These are phyloP conservation scores for Starmerella bombi DNA, from an alignment of 805 yeast species.

Conservation along the genomic window DNA sequence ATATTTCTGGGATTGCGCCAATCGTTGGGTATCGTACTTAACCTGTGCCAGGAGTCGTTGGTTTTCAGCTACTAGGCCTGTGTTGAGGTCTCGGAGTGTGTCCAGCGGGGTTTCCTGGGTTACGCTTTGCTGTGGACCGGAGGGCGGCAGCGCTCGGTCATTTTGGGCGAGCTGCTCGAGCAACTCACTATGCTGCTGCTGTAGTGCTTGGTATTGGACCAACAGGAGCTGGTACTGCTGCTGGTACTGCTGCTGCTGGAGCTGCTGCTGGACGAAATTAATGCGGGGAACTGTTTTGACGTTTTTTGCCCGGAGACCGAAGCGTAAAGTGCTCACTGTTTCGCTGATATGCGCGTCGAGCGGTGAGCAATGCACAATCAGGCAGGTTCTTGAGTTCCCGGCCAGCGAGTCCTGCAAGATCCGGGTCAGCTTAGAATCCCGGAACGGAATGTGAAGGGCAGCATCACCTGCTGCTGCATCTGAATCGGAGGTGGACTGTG, in stretches of 20 bases:
- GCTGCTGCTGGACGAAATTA: slow-evolving; percentile 27
- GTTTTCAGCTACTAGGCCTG: slow-evolving; percentile 4
- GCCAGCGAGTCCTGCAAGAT: slow-evolving; percentile 69
- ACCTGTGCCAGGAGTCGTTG: slow-evolving; percentile 4
- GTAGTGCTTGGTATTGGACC: not conserved
- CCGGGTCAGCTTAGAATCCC: slow-evolving; percentile 68
- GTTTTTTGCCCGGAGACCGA: slow-evolving; percentile 59
- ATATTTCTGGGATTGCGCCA: not conserved
- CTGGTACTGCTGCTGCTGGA: not conserved
- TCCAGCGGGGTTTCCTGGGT: not conserved
- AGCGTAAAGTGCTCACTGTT: slow-evolving; percentile 57
- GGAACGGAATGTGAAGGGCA: slow-evolving; percentile 53
- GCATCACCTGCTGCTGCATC: not conserved
- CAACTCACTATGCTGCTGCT: not conserved
- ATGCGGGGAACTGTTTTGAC: slow-evolving; percentile 53
- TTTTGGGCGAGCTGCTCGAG: not conserved
- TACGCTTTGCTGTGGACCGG: not conserved
- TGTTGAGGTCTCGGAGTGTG: slow-evolving; percentile 1
- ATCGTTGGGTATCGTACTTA: not conserved
- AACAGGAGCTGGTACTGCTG: not conserved
- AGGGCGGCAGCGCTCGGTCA: not conserved
- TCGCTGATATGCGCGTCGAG: slow-evolving; percentile 43
- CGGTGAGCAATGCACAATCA: slow-evolving; percentile 64
- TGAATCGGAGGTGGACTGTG: slow-evolving; percentile 31
- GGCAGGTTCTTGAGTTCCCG: slow-evolving; percentile 65